Evolutionary conservation across 805 yeast species (phyloP).

Genomic region (Kodamaea laetipori): DNA sequence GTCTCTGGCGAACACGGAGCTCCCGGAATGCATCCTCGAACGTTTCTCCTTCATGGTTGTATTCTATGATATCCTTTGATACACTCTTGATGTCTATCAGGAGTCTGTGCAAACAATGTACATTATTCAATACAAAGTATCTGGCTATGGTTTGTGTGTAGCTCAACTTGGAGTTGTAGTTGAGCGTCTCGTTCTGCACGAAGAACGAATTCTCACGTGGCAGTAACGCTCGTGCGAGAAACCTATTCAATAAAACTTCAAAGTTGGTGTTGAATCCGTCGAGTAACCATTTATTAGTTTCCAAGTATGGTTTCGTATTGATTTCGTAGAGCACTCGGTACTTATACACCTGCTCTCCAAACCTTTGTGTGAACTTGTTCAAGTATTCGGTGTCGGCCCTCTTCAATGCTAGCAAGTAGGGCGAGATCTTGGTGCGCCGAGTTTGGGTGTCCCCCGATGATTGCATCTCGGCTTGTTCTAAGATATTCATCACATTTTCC

Average conservation of each 20-base stretch:
- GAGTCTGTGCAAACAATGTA: constrained; percentile 15
- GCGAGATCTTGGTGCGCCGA: constrained; percentile 5
- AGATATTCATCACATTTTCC: constrained; percentile 18
- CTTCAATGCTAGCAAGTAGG: constrained; percentile 15
- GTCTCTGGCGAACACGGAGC: not conserved
- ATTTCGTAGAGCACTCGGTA: constrained; percentile 15
- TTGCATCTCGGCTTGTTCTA: constrained; percentile 16
- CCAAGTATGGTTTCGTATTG: constrained; percentile 17
- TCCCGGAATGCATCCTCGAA: not conserved
- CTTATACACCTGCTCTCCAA: constrained; percentile 16
- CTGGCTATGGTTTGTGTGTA: constrained; percentile 18
- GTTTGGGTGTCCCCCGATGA: not conserved
- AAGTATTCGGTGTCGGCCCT: constrained; percentile 15
- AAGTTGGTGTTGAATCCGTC: constrained; percentile 9
- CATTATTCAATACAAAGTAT: constrained; percentile 16
- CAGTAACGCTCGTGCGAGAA: constrained; percentile 2
- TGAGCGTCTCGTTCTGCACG: constrained; percentile 12
- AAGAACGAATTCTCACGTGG: constrained; percentile 16
- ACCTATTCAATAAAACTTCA: constrained; percentile 10
- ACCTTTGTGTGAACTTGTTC: constrained; percentile 16
- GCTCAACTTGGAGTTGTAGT: constrained; percentile 11
- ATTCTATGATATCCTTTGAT: constrained; percentile 12
- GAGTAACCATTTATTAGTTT: constrained; percentile 11
- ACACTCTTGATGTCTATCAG: constrained; percentile 14
- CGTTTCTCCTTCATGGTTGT: constrained; percentile 1